A percentile compares a stretch with the other conserved stretches of the same genome.
These are phyloP conservation scores for Cercospora sp. DNA, from an alignment of 2,329 filamentous ascomycete genomes.

Conservation along the genomic window DNA sequence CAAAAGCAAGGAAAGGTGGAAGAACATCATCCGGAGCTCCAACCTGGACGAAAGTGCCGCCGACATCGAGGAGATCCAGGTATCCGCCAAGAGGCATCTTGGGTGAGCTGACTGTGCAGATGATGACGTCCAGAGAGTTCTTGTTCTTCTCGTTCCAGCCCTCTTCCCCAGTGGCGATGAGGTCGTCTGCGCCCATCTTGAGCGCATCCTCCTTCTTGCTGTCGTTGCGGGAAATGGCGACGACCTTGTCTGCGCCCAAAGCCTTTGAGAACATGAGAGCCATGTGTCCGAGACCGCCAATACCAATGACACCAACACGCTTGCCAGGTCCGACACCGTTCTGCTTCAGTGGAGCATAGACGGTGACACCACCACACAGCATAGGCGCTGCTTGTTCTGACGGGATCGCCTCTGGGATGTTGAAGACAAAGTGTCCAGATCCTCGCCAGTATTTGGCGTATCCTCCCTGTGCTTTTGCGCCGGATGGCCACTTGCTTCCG, in stretches of 20 bases:
- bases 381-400: constrained; percentile 63
- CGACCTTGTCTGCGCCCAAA: constrained; percentile 66
- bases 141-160: constrained; percentile 60
- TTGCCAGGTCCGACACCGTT: constrained; percentile 70
- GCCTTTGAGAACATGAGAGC: constrained; percentile 70
- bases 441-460: constrained; percentile 55
- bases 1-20: constrained; percentile 57
- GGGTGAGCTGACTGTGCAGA: constrained; percentile 58
- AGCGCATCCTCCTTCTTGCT: constrained; percentile 60
- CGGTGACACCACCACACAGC: constrained; percentile 75
- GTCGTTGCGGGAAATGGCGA: constrained; percentile 63
- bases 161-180: constrained; percentile 59
- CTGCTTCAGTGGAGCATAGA: constrained; percentile 67
- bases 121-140: constrained; percentile 57
- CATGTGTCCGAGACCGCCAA: constrained; percentile 65
- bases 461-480: constrained; percentile 59
- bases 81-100: constrained; percentile 66
- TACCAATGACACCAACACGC: constrained; percentile 68
- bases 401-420: constrained; percentile 52
- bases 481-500: constrained; percentile 27
- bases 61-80: constrained; percentile 59
- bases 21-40: constrained; percentile 61
- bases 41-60: constrained; percentile 65
- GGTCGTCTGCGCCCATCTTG: constrained; percentile 61
- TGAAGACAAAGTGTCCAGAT: constrained; percentile 56